phyloP scores from a whole-genome alignment of 768 basidiomycete species.

The Amanita polypyramis region DNA sequence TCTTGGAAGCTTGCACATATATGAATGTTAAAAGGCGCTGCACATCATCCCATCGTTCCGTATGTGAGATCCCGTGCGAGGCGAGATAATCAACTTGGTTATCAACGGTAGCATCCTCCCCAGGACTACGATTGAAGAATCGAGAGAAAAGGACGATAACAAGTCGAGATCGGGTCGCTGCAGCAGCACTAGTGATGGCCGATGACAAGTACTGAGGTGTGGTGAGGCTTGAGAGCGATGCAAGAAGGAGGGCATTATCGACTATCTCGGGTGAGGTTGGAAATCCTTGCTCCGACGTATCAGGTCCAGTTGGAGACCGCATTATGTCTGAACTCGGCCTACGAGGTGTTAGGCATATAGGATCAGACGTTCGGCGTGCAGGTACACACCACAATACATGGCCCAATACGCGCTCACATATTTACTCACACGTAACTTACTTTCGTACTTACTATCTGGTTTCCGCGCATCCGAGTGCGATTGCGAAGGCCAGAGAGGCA shows the following conservation, averaged over 20 bases:
- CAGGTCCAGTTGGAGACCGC: neutral
- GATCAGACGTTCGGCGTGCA: neutral
- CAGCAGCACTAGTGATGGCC: constrained; percentile 40
- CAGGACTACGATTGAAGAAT: constrained; percentile 34
- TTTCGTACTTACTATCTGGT: neutral
- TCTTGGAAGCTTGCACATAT: constrained; percentile 78
- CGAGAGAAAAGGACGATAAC: constrained; percentile 57
- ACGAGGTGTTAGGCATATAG: neutral
- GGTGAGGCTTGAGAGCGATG: constrained; percentile 38
- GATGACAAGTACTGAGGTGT: constrained; percentile 46
- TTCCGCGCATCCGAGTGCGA: neutral
- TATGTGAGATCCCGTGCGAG: constrained; percentile 28
- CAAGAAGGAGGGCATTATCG: constrained; percentile 36
- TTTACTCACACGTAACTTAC: neutral
- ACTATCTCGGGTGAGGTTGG: constrained; percentile 15
- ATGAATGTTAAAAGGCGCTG: constrained; percentile 73
- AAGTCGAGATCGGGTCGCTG: constrained; percentile 37
- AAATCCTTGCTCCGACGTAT: constrained; percentile 8
- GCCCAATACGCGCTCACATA: neutral
- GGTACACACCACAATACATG: neutral
- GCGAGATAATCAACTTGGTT: constrained; percentile 13
- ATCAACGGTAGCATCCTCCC: neutral
- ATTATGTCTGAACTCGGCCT: neutral
- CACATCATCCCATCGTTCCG: constrained; percentile 50
- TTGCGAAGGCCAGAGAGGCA: neutral